Evolutionary conservation across 2,329 filamentous ascomycete species (phyloP), one percentile per base, ranked within the genome.

Genomic region (Fusarium torreyae): DNA sequence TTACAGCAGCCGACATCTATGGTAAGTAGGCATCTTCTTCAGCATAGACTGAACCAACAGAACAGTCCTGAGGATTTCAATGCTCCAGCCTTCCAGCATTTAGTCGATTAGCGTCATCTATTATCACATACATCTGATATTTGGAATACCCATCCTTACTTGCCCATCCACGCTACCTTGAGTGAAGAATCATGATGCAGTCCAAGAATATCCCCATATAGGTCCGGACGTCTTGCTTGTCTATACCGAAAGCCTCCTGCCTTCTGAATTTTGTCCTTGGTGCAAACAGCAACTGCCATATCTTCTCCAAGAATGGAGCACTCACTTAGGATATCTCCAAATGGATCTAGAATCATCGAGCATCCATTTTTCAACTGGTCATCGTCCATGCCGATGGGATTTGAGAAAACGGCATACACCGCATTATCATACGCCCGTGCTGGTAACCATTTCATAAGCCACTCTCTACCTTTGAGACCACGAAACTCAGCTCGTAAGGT

Each of bases 391-490:
- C 51, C 51, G 1, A 54, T 36, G 4, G 51, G 51, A 10, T 54
- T 48, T 1, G 51, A 54, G 51, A 54, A 54, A 7, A 54, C n/a
- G 3, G 14, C 17, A 5, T 54, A 54, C 3, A 26, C 17, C 2
- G 40, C 40, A 9, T 48, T 54, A 4, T 54, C 51, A 3, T 48
- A 54, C 8, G 51, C 51, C 45, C 51, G 24, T 20, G 51, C 51
- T 3, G 51, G 51, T 18, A 54, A 10, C 51, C 51, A 54, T 28
- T 54, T 54, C 31, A 54, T 54, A 2, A 48, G 1, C 51, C 51
- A 54, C 6, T 28, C n/a, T 1, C 51, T 54, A 4, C 51, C 51
- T 24, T 54, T 48, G 2, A 48, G 7, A 17, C 51, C 14, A 4
- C 8, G 11, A 18, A 54, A 48, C 17, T 54, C 42, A 5, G 51